Base-by-base conservation (phyloP, 2,329 filamentous ascomycete genomes). In the Penicillium sp. region DNA sequence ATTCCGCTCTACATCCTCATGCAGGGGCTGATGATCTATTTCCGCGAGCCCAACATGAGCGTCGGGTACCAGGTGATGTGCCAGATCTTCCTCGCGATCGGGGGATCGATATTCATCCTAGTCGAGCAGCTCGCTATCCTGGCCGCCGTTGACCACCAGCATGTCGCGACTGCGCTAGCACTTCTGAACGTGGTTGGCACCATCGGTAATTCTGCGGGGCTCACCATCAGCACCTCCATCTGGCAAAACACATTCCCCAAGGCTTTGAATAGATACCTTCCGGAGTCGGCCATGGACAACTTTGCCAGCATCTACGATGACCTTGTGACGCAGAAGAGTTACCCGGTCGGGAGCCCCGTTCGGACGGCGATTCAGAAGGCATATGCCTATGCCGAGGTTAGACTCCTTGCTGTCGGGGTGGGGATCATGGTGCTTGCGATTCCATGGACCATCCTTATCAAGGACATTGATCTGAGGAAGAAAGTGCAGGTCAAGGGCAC, bases 361-460 rank as follows among this genome's bases (percentile, higher is more conserved):
- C 75, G 88, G 7, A 71, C 78, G 6, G 87, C 83, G 0, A 90
- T 91, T 63, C 83, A 87, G 56, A 73, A 76, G 15, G 86, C 88
- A 0, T 91, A 91, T 66, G 83, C 77, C 1, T 81, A 85, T 53
- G 79, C 83, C 0, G 84, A 86, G 73, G 74, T 77, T 15, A 75
- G 79, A 48, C 84, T 86, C 81, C 74, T 85, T 53, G 81, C 85
- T 53, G 80, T 81, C 0, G 84, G 83, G 46, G 73, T 77, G 31
- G 80, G 71, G 30, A 74, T 82, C 8, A 78, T 82, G 72, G 72
- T 71, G 15, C 66, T 84, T n/a, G 74, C 75, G 1, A 73, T 85
- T 29, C 62, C 79, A 2, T 82, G 78, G 67, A 68, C 78, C 2
- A 67, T 83, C 15, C 72, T 84, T 71, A 81, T 85, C 60, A 78